phyloP scores from a whole-genome alignment of 169 alveolate genomes.

The Eimeria mitis region DNA sequence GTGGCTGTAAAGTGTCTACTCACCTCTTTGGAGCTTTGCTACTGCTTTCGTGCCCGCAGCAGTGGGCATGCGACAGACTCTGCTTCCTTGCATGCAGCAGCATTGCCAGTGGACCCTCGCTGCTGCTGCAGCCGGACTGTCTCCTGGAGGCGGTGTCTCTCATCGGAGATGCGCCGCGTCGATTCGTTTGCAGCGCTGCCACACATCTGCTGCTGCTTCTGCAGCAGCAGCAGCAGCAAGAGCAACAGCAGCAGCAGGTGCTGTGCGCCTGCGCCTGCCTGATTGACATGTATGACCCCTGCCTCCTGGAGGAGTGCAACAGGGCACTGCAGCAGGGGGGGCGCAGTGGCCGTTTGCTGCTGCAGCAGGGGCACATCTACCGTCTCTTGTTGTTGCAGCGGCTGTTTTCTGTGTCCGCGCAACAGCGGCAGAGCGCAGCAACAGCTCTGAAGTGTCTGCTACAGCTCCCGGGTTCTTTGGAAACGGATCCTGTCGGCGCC shows the following conservation, averaged over 20 bases:
- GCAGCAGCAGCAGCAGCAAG: constrained; percentile 49
- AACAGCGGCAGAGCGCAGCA: constrained; percentile 70
- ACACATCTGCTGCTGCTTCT: constrained; percentile 54
- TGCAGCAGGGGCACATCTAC: constrained; percentile 45
- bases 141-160: constrained; percentile 58
- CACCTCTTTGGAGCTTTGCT: constrained; percentile 58
- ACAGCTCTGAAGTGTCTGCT: constrained; percentile 32
- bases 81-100: constrained; percentile 55
- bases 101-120: not conserved
- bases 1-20: not conserved
- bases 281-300: constrained; percentile 57
- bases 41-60: constrained; percentile 65
- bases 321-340: constrained; percentile 42
- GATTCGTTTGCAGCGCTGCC: constrained; percentile 47
- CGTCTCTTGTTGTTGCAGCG: constrained; percentile 57
- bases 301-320: constrained; percentile 31
- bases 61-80: constrained; percentile 4
- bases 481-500: constrained; percentile 46
- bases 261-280: constrained; percentile 57
- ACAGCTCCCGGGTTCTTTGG: constrained; percentile 44
- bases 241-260: constrained; percentile 35
- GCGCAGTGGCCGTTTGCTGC: constrained; percentile 9
- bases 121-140: constrained; percentile 70
- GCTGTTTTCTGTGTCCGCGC: constrained; percentile 50
- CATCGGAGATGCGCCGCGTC: constrained; percentile 27